These are phyloP conservation scores for Calocybe gangraenosa DNA, from an alignment of 768 basidiomycete species.

Conservation along the genomic window DNA sequence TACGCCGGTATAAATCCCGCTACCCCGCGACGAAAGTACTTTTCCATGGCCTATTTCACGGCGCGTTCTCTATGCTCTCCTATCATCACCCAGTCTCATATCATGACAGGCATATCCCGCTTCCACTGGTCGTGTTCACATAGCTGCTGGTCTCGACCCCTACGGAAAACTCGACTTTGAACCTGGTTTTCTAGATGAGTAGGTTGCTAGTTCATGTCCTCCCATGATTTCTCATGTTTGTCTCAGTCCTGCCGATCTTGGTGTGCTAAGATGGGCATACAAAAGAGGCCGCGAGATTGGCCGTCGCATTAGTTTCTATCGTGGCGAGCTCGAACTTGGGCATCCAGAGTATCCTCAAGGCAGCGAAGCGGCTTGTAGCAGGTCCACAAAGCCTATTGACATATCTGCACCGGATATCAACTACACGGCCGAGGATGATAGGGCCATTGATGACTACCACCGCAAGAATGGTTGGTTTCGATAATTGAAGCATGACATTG, in stretches of 20 bases:
- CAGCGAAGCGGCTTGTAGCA: conserved; percentile 25
- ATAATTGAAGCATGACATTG: not conserved
- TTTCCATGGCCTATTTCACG: conserved; percentile 16
- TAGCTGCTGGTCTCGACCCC: conserved; percentile 35
- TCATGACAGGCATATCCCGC: conserved; percentile 37
- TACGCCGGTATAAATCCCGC: conserved; percentile 15
- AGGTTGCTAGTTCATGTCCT: conserved; percentile 11
- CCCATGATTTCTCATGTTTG: not conserved
- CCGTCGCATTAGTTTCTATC: conserved; percentile 46
- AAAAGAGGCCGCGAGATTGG: conserved; percentile 51
- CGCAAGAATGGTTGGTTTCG: conserved; percentile 26
- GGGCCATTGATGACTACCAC: conserved; percentile 36
- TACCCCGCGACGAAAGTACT: conserved; percentile 24
- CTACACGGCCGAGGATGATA: conserved; percentile 38
- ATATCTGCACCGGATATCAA: conserved; percentile 31
- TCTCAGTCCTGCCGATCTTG: conserved; percentile 38
- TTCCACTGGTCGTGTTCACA: conserved; percentile 45
- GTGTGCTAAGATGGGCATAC: conserved; percentile 45
- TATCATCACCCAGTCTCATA: conserved; percentile 1
- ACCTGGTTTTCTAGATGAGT: conserved; percentile 42
- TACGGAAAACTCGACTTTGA: conserved; percentile 42
- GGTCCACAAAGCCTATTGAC: conserved; percentile 25
- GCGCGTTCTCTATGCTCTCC: conserved; percentile 17
- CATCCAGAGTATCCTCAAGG: conserved; percentile 35
- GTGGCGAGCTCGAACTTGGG: conserved; percentile 30